A percentile compares a stretch with the other conserved stretches of the same genome.
Evolutionary conservation across 2,329 filamentous ascomycete genomes (phyloP).

Genomic region (Ophiostoma quercus): DNA sequence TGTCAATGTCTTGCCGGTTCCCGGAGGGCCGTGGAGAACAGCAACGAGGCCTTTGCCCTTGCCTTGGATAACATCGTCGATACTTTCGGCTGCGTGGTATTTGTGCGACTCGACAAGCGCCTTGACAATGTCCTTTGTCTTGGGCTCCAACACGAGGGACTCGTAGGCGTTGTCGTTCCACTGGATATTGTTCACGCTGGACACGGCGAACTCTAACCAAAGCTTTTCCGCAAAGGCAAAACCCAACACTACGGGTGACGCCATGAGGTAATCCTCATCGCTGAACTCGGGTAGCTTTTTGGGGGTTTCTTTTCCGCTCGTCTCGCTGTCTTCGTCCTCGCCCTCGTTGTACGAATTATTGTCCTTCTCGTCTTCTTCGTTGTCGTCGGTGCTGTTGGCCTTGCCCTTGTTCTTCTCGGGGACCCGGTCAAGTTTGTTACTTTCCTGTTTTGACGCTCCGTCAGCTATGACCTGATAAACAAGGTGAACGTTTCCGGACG

Average conservation of each 20-base stretch:
- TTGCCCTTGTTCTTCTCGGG: not conserved
- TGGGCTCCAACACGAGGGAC: slow-evolving; percentile 65
- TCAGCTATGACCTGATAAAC: not conserved
- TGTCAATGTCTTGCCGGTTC: slow-evolving; percentile 45
- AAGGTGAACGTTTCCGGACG: not conserved
- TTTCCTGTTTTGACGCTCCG: not conserved
- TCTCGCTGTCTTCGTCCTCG: slow-evolving; percentile 28
- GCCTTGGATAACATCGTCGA: slow-evolving; percentile 76
- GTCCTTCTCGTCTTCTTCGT: not conserved
- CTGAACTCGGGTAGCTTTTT: slow-evolving; percentile 54
- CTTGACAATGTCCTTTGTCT: slow-evolving; percentile 63
- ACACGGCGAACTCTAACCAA: slow-evolving; percentile 84
- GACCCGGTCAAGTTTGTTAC: not conserved
- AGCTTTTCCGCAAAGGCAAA: slow-evolving; percentile 85
- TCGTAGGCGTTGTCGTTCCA: slow-evolving; percentile 83
- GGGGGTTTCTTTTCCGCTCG: slow-evolving; percentile 27
- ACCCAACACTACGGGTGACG: slow-evolving; percentile 77
- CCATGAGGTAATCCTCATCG: slow-evolving; percentile 78
- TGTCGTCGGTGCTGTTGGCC: slow-evolving; percentile 29
- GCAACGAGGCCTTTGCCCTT: slow-evolving; percentile 80
- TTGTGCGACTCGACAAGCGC: slow-evolving; percentile 81
- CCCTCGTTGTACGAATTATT: too few relatives aligned
- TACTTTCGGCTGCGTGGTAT: slow-evolving; percentile 72
- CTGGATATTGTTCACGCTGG: slow-evolving; percentile 69
- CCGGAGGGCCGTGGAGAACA: slow-evolving; percentile 69